phyloP scores from a whole-genome alignment of 768 basidiomycete species.

The Gyrodon lividus region DNA sequence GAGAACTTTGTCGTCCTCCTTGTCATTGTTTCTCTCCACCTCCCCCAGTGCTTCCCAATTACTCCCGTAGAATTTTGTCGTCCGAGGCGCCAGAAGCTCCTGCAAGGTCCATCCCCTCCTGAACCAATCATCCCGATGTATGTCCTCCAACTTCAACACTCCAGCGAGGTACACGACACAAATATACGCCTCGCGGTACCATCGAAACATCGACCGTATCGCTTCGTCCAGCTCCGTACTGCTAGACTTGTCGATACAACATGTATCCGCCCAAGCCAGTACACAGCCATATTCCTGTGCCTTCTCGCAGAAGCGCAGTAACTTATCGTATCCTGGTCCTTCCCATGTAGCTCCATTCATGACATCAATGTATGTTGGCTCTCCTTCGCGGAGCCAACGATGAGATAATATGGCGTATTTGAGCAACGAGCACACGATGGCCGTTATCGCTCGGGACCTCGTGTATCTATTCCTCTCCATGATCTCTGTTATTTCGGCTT shows the following conservation, averaged over 20 bases:
- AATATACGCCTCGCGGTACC: slow-evolving; percentile 11
- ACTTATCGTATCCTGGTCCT: background rate
- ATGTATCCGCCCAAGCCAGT: too few relatives aligned
- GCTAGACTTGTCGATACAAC: too few relatives aligned
- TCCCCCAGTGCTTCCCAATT: too few relatives aligned
- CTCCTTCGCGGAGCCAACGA: slow-evolving; percentile 4
- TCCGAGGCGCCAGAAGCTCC: too few relatives aligned
- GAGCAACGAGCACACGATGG: background rate
- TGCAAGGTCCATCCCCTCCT: too few relatives aligned
- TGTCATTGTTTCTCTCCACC: background rate
- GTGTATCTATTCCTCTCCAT: background rate
- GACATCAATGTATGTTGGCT: background rate
- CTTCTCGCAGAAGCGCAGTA: too few relatives aligned
- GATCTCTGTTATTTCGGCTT: background rate
- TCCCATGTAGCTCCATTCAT: background rate
- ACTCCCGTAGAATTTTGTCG: too few relatives aligned
- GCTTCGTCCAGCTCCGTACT: too few relatives aligned
- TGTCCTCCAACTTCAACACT: background rate
- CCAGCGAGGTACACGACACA: slow-evolving; percentile 2
- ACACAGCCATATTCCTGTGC: too few relatives aligned
- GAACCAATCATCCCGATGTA: too few relatives aligned
- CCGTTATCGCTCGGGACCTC: background rate
- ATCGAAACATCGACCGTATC: slow-evolving; percentile 12
- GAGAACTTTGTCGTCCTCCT: background rate
- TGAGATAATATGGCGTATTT: slow-evolving; percentile 8